These are phyloP conservation scores for Trichomonascus vanleenenianus DNA, from an alignment of 805 yeast species.

Conservation along the genomic window DNA sequence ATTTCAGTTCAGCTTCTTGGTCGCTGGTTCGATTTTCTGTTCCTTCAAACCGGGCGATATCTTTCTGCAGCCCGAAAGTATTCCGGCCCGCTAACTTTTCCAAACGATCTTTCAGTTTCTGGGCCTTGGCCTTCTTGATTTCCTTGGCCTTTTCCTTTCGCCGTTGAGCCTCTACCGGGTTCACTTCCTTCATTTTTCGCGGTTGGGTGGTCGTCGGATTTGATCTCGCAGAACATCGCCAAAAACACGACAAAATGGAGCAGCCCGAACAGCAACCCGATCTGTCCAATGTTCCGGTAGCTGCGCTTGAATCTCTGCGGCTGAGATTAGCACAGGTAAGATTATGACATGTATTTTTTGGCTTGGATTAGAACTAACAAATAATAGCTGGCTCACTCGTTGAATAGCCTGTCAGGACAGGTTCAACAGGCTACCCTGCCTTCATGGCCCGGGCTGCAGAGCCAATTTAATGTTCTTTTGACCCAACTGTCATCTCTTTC, in stretches of 20 bases:
- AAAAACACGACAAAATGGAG: not conserved
- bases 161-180: conserved; percentile 14
- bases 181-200: conserved; percentile 9
- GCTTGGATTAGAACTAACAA: not conserved
- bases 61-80: conserved; percentile 12
- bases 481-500: conserved; percentile 81
- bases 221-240: not conserved
- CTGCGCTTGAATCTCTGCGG: conserved; percentile 54
- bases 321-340: conserved; percentile 50
- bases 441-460: conserved; percentile 63
- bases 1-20: conserved; percentile 14
- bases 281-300: conserved; percentile 46
- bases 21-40: conserved; percentile 20
- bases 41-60: conserved; percentile 20
- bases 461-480: conserved; percentile 73
- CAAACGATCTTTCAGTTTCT: conserved; percentile 17
- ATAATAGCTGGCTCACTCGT: conserved; percentile 43
- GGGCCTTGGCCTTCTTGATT: conserved; percentile 22
- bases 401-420: conserved; percentile 48
- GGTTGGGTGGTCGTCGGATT: not conserved
- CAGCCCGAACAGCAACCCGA: conserved; percentile 19
- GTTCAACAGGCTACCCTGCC: conserved; percentile 40
- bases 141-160: conserved; percentile 24
- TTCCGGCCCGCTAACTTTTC: conserved; percentile 18
- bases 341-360: not conserved